Evolutionary conservation across 2,329 filamentous ascomycete genomes (phyloP).

Genomic region (Phyllosticta ampelicida): DNA sequence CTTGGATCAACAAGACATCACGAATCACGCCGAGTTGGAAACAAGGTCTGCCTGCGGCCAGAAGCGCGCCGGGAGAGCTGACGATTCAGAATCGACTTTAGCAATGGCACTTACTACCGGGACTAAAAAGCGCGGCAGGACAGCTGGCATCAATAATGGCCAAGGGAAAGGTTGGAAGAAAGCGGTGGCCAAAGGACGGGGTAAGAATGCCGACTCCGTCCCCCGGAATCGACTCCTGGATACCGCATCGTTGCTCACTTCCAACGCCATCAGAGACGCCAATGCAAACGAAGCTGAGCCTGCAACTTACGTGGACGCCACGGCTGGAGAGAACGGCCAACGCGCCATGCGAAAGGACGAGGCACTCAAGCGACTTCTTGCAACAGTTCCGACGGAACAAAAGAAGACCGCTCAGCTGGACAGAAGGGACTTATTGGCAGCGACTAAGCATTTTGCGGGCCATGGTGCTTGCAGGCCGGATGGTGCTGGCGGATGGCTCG

Average conservation of each 20-base stretch:
- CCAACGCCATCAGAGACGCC: conserved; percentile 25
- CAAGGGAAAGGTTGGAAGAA: conserved; percentile 1
- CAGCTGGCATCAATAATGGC: neutral
- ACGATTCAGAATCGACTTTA: neutral
- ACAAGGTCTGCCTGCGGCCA: neutral
- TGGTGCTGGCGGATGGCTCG: conserved; percentile 29
- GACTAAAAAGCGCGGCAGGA: neutral
- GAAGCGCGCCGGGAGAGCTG: neutral
- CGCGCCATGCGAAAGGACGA: conserved; percentile 16
- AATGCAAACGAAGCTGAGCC: conserved; percentile 13
- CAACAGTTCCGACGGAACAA: conserved; percentile 28
- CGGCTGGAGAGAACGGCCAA: neutral
- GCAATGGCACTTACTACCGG: neutral
- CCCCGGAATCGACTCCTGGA: conserved; percentile 12
- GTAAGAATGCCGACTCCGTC: conserved; percentile 13
- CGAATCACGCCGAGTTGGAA: neutral
- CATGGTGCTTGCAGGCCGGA: conserved; percentile 22
- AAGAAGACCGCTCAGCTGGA: conserved; percentile 24
- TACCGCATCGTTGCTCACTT: conserved; percentile 18
- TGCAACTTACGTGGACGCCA: neutral
- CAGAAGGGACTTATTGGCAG: conserved; percentile 26
- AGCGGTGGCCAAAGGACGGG: neutral
- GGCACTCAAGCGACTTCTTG: conserved; percentile 31
- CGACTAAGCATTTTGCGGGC: conserved; percentile 33
- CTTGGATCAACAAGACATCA: neutral